Base-by-base conservation (phyloP, 148 eudicot species). In the Pouteria glomerata region DNA sequence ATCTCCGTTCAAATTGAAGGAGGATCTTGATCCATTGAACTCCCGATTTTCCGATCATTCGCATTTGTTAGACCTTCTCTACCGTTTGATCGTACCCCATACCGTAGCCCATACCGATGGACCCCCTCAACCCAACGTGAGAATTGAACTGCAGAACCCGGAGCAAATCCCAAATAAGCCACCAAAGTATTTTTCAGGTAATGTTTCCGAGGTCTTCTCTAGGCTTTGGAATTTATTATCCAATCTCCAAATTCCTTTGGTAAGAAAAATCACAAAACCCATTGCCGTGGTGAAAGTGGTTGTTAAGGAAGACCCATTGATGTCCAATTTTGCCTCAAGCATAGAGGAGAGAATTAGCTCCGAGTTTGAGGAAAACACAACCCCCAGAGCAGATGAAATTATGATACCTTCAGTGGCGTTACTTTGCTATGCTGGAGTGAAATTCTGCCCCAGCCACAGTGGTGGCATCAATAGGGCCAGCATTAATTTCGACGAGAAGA, bases 401-500 rank as follows among this genome's bases (percentile, higher is more conserved):
- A 53, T 29, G 57, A 61, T 50, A 55, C 45, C 41, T 16, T 63
- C 31, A 15, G 58, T 33, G 55, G 34, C 72, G 60, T 26, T 65
- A 35, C 65, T 27, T 14, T 3, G 59, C 21, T 51, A 56, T 18
- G 76, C 83, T 19, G 79, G 77, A 3, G 56, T 72, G 1, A 24
- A 18, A 34, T 77, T 77, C 42, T 23, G 47, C 24, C 61, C 70
- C 76, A 13, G 16, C 70, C n/a, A n/a, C n/a, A n/a, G n/a, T 51
- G 41, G 29, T 16, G 83, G n/a, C n/a, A n/a, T n/a, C n/a, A n/a
- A 75, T 27, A 52, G 75, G 39, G 31, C 52, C 1, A 68, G 76
- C 58, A 80, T 80, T 13, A 33, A 37, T 3, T 80, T 71, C 30
- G 79, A 80, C 27, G 24, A 1, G 11, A 68, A 53, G 60, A 71